These are phyloP conservation scores for Gastrolobium villosum DNA, from an alignment of 306 rosid species.

Conservation along the genomic window DNA sequence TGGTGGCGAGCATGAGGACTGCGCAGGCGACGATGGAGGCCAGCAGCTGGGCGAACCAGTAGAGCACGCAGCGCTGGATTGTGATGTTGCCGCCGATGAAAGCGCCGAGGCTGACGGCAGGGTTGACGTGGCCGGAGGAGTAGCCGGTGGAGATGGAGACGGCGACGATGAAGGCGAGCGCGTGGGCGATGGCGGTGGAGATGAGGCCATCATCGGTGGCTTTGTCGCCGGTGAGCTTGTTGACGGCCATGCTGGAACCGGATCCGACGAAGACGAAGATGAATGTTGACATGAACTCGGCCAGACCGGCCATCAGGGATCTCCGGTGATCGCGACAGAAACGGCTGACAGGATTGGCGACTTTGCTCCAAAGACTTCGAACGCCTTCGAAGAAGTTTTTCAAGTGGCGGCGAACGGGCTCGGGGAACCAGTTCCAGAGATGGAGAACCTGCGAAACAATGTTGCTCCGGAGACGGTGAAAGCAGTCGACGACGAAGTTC, in stretches of 20 bases:
- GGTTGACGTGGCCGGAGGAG: conserved; percentile 97
- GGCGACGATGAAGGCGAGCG: conserved; percentile 79
- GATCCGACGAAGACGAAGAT: conserved; percentile 94
- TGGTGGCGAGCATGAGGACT: conserved; percentile 64
- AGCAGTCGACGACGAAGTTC: too few relatives aligned
- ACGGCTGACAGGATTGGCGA: too few relatives aligned
- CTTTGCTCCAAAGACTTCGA: too few relatives aligned
- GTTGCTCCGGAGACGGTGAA: too few relatives aligned
- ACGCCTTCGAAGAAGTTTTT: too few relatives aligned
- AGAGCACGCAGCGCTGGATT: conserved; percentile 75
- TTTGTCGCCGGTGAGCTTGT: conserved; percentile 71
- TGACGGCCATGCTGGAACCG: conserved; percentile 85
- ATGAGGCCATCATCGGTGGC: conserved; percentile 72
- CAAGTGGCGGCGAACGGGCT: too few relatives aligned
- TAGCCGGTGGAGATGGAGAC: conserved; percentile 78
- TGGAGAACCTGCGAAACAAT: too few relatives aligned
- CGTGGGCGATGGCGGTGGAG: conserved; percentile 80
- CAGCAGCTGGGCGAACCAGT: conserved; percentile 88
- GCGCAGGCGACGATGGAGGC: conserved; percentile 77
- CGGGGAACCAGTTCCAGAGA: too few relatives aligned
- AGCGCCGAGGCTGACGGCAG: conserved; percentile 91
- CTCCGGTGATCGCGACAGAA: too few relatives aligned
- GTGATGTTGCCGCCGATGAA: conserved; percentile 88
- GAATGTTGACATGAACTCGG: conserved; percentile 89
- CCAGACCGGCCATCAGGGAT: conserved; percentile 69